Conservation (phyloP, 2,329 filamentous ascomycete genomes). For the Aotearoamyces nothofagi region DNA sequence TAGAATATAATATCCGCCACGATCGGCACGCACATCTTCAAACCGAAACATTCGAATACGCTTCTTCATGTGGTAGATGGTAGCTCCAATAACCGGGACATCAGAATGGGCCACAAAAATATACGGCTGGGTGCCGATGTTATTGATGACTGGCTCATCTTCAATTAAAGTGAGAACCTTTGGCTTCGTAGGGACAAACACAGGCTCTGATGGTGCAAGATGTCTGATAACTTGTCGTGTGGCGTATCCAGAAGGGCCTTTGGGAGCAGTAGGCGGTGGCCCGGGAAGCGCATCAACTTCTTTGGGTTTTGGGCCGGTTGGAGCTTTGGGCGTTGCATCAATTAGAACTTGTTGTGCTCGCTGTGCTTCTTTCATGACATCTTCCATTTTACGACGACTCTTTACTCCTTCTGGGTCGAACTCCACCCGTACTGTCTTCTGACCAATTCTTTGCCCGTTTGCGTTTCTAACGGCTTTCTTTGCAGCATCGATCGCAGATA, state of each 20-base stretch:
- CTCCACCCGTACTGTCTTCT: constrained; percentile 64
- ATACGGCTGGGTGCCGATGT: constrained; percentile 68
- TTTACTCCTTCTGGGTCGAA: constrained; percentile 79
- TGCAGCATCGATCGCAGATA: constrained; percentile 66
- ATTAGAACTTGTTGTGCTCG: constrained; percentile 26
- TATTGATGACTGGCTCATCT: constrained; percentile 47
- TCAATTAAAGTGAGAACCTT: constrained; percentile 43
- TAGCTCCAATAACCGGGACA: constrained; percentile 75
- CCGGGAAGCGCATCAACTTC: constrained; percentile 34
- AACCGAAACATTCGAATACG: constrained; percentile 71
- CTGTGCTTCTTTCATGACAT: constrained; percentile 52
- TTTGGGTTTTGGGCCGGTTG: constrained; percentile 18
- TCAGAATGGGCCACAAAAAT: constrained; percentile 78
- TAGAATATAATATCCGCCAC: constrained; percentile 79
- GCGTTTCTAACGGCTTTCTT: constrained; percentile 65
- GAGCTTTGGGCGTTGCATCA: constrained; percentile 13
- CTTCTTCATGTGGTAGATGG: constrained; percentile 80
- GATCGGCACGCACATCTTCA: constrained; percentile 70
- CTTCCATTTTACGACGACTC: constrained; percentile 65
- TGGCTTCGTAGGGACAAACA: constrained; percentile 28
- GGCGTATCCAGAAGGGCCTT: constrained; percentile 41
- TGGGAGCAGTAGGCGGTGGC: constrained; percentile 73
- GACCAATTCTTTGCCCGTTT: constrained; percentile 67
- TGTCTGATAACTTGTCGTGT: constrained; percentile 6
- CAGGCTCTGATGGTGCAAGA: constrained; percentile 10